Evolutionary conservation across 805 yeast genomes (phyloP).

Genomic region (Metschnikowia bowlesiae): DNA sequence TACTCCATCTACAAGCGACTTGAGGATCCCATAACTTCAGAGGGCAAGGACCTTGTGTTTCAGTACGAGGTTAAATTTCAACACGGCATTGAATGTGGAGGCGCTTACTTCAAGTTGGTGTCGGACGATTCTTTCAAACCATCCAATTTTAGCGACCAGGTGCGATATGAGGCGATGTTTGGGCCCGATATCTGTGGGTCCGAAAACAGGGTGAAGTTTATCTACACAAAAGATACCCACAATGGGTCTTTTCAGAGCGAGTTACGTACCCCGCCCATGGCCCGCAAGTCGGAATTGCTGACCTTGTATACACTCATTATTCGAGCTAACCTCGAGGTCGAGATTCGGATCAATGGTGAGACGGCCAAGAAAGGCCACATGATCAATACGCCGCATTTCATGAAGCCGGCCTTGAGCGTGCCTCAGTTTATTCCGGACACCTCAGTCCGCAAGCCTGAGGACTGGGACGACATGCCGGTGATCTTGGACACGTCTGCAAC

Average conservation of each 20-base stretch:
- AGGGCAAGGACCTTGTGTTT: conserved; percentile 63
- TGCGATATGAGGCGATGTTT: conserved; percentile 85
- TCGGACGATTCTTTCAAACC: conserved; percentile 33
- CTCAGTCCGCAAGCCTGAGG: conserved; percentile 63
- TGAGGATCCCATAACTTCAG: conserved; percentile 54
- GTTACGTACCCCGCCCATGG: conserved; percentile 62
- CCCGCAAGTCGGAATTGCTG: conserved; percentile 52
- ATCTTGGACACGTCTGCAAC: conserved; percentile 59
- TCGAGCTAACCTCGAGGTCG: conserved; percentile 60
- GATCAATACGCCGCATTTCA: conserved; percentile 44
- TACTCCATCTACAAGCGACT: conserved; percentile 74
- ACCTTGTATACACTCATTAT: conserved; percentile 75
- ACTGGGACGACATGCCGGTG: conserved; percentile 70
- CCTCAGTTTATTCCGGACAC: conserved; percentile 57
- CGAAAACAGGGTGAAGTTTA: conserved; percentile 75
- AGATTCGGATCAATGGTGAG: conserved; percentile 79
- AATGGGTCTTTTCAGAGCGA: conserved; percentile 67
- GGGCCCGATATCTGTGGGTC: conserved; percentile 92
- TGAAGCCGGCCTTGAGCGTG: conserved; percentile 65
- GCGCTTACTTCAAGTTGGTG: conserved; percentile 80
- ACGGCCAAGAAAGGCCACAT: conserved; percentile 67
- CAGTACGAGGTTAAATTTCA: conserved; percentile 90
- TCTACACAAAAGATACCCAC: conserved; percentile 52
- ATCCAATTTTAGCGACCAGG: conserved; percentile 52
- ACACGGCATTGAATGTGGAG: conserved; percentile 77